Conservation (phyloP, 2,329 filamentous ascomycete genomes). For the Cadophora malorum region DNA sequence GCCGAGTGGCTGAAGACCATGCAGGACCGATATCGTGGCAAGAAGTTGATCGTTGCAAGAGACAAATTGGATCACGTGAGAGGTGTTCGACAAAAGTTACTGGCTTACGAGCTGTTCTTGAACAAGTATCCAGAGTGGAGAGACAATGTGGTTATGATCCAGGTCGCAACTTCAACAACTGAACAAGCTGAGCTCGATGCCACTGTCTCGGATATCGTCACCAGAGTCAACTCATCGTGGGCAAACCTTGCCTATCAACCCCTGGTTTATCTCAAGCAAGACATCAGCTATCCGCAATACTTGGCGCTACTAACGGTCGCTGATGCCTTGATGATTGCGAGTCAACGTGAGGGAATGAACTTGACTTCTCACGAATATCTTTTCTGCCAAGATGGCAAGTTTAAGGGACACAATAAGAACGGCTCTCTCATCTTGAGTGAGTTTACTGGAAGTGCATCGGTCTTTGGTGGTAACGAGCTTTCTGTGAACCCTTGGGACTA, state of each 20-base stretch:
- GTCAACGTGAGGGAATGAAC: conserved; percentile 97
- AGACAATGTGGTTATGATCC: conserved; percentile 87
- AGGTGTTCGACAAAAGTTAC: conserved; percentile 89
- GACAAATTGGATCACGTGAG: conserved; percentile 95
- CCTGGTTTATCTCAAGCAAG: conserved; percentile 91
- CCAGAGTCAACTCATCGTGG: conserved; percentile 89
- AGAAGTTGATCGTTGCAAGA: conserved; percentile 88
- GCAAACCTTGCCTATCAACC: conserved; percentile 92
- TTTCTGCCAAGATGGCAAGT: conserved; percentile 86
- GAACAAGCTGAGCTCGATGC: conserved; percentile 89
- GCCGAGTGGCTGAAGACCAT: conserved; percentile 80
- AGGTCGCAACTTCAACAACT: conserved; percentile 89
- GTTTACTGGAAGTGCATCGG: conserved; percentile 88
- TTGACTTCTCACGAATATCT: conserved; percentile 93
- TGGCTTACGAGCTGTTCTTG: conserved; percentile 88
- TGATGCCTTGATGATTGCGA: conserved; percentile 92
- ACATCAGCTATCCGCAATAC: conserved; percentile 91
- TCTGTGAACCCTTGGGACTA: conserved; percentile 97
- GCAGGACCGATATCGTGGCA: conserved; percentile 83
- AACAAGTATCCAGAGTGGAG: conserved; percentile 92
- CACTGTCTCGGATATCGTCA: conserved; percentile 91
- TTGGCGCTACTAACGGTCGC: conserved; percentile 89
- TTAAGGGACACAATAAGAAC: conserved; percentile 74
- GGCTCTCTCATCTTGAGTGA: conserved; percentile 92
- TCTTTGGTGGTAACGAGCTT: conserved; percentile 82